Conservation (phyloP, 2,329 filamentous ascomycete species). For the Stachybotrys chlorohalonatus region DNA sequence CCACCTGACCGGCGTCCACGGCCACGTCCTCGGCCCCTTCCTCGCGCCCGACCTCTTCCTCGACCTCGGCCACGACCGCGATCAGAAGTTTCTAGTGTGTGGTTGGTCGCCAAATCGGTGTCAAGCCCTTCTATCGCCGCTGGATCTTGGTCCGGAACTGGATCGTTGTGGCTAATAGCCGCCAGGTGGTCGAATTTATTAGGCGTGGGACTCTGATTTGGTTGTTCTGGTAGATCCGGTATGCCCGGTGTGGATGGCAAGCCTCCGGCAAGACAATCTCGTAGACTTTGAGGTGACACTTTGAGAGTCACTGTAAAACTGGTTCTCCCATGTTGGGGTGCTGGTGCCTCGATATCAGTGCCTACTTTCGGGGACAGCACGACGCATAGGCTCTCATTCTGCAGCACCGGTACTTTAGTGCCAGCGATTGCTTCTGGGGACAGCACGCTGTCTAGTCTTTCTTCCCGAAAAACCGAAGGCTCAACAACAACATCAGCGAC, state of each 20-base stretch:
- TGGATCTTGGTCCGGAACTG: no score
- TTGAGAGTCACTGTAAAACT: neutral
- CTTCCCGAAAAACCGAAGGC: no score
- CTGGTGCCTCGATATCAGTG: neutral
- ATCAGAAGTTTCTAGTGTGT: neutral
- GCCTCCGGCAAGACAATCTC: neutral
- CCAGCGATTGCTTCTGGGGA: neutral
- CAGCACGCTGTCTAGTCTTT: no score
- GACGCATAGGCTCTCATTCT: neutral
- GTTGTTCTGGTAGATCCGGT: no score
- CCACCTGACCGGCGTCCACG: neutral
- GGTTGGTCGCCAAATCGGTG: slow-evolving; percentile 3
- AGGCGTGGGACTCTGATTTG: no score
- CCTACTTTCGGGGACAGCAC: neutral
- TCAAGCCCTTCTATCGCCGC: slow-evolving; percentile 5
- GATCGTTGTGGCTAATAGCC: no score
- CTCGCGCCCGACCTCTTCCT: slow-evolving; percentile 4
- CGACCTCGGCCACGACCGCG: slow-evolving; percentile 5
- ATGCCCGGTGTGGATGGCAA: no score
- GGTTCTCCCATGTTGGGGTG: neutral
- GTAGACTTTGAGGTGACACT: neutral
- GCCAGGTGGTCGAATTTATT: no score
- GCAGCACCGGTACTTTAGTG: neutral
- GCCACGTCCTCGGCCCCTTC: slow-evolving; percentile 2
- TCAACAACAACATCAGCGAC: no score